Conservation (phyloP, 768 basidiomycete species). For the Lyophyllum atratum region DNA sequence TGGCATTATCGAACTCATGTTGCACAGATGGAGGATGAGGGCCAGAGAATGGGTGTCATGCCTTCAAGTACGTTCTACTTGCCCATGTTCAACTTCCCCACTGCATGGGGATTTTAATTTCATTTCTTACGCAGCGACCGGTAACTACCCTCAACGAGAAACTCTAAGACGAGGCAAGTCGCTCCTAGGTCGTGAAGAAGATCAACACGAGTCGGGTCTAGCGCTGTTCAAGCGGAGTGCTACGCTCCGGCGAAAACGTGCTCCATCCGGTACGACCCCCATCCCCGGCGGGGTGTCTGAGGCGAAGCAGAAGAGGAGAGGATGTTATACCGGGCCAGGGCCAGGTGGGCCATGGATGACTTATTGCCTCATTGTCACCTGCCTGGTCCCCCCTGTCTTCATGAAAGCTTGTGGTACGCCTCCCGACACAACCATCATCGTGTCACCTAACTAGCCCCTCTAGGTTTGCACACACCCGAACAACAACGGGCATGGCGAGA, state of each 20-base stretch:
- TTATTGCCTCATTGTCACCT: constrained; percentile 86
- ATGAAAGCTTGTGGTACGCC: constrained; percentile 77
- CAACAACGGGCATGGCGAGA: constrained; percentile 97
- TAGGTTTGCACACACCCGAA: constrained; percentile 88
- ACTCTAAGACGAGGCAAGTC: constrained; percentile 84
- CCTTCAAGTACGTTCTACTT: constrained; percentile 73
- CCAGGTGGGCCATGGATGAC: constrained; percentile 96
- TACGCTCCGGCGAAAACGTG: constrained; percentile 73
- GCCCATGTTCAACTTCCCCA: constrained; percentile 12
- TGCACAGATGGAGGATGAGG: constrained; percentile 72
- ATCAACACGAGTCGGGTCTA: constrained; percentile 88
- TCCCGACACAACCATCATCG: neutral
- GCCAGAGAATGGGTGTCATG: constrained; percentile 67
- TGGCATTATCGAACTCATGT: constrained; percentile 94
- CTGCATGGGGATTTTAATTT: neutral
- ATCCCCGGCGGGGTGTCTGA: constrained; percentile 35
- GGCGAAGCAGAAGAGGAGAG: constrained; percentile 39
- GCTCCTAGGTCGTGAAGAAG: constrained; percentile 87
- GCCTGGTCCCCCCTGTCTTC: constrained; percentile 77
- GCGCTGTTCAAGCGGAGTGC: constrained; percentile 88
- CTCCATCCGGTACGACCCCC: constrained; percentile 40
- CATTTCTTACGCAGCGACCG: constrained; percentile 55
- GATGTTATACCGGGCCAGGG: constrained; percentile 79
- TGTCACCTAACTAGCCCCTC: neutral
- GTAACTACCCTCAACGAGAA: constrained; percentile 67